Evolutionary conservation across 169 alveolate genomes (phyloP), one percentile per base, ranked within the genome.

Genomic region (Plasmodium gaboni): DNA sequence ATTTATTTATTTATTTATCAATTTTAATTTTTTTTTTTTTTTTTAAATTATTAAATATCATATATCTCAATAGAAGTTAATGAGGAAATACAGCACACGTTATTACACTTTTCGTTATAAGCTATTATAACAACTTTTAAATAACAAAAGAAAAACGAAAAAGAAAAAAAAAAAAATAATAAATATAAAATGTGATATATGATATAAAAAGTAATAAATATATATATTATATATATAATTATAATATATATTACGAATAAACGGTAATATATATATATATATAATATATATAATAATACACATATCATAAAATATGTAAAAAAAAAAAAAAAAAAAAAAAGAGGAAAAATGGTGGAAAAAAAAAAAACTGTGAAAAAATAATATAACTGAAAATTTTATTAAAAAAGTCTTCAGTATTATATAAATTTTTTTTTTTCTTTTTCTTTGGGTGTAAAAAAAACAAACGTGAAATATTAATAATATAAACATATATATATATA

Each of bases 51-150:
- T 73, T 73, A 59, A 28, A 51, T 73, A 73, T 59, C 73, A 73
- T 38, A 57, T 73, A 73, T 60, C 73, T 38, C 55, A 24, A 60
- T 73, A 73, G 28, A 57, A 60, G 73, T 12, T 71, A 50, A 50
- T 4, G 24, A 24, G 15, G 10, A 72, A 72, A 28, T 28, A 72
- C 53, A 55, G 57, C 26, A 53, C 12, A 55, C 24, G 61, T 32
- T 72, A 60, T 38, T 57, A 64, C 73, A 42, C 87, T 51, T 73
- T 73, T 73, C 87, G 46, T 28, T 51, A 50, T 73, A 73, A 73
- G 26, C 44, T 5, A 73, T 73, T 17, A 22, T 73, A 73, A 73
- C 55, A 73, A 13, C 70, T 60, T 53, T 10, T 72, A 12, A 51
- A 72, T 50, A 53, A 53, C 42, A 70, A 48, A 73, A 73, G 26